These are phyloP conservation scores for Ascochyta koolunga DNA, from an alignment of 2,329 filamentous ascomycete genomes.

Conservation along the genomic window DNA sequence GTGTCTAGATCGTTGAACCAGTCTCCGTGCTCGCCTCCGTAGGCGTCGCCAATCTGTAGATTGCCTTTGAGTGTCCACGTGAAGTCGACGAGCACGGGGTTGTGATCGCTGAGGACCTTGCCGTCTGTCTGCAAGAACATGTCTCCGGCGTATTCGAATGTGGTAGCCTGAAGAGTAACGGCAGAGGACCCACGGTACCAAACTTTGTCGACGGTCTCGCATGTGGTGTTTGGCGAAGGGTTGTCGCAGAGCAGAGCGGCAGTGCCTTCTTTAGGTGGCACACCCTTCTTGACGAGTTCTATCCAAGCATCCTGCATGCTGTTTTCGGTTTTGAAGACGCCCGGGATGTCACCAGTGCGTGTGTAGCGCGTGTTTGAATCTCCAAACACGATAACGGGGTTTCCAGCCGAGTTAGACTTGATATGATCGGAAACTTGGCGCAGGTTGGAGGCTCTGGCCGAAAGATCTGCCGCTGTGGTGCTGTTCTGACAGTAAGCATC, in stretches of 20 bases:
- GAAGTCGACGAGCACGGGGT: slow-evolving; percentile 66
- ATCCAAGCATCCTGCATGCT: slow-evolving; percentile 66
- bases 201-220: slow-evolving; percentile 72
- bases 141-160: slow-evolving; percentile 61
- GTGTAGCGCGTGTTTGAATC: slow-evolving; percentile 72
- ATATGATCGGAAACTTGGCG: slow-evolving; percentile 66
- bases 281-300: slow-evolving; percentile 52
- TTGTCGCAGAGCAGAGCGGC: slow-evolving; percentile 60
- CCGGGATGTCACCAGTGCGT: slow-evolving; percentile 59
- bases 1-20: slow-evolving; percentile 64
- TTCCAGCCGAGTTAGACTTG: slow-evolving; percentile 61
- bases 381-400: slow-evolving; percentile 68
- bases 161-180: slow-evolving; percentile 55
- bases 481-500: slow-evolving; percentile 20
- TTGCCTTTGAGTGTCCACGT: slow-evolving; percentile 29
- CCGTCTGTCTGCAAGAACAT: slow-evolving; percentile 65
- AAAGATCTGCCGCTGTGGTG: slow-evolving; percentile 58
- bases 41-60: slow-evolving; percentile 45
- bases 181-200: slow-evolving; percentile 63
- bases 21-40: slow-evolving; percentile 57
- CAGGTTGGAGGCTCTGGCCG: slow-evolving; percentile 64
- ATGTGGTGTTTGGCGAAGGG: slow-evolving; percentile 58
- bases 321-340: slow-evolving; percentile 58
- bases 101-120: slow-evolving; percentile 67
- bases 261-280: slow-evolving; percentile 29